Evolutionary conservation across 805 yeast genomes (phyloP).

Genomic region (Sugiyamaella mastotermitis): DNA sequence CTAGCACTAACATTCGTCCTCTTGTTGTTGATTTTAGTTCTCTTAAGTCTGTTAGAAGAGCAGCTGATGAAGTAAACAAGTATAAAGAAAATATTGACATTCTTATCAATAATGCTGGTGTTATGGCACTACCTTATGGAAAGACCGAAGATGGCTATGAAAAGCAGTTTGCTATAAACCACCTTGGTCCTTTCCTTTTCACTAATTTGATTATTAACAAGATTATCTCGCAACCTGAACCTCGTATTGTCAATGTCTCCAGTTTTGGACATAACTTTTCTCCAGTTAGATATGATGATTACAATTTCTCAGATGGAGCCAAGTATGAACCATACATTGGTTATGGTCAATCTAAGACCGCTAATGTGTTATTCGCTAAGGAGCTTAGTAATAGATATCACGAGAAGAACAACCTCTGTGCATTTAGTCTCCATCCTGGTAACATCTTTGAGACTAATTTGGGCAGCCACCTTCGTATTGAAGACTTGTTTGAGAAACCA

Average conservation of each 20-base stretch:
- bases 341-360: constrained; percentile 16
- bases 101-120: constrained; percentile 73
- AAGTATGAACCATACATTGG: constrained; percentile 9
- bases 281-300: constrained; percentile 11
- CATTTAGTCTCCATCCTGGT: constrained; percentile 11
- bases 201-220: constrained; percentile 36
- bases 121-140: constrained; percentile 64
- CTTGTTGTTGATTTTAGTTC: constrained; percentile 17
- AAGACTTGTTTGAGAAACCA: too few species aligned
- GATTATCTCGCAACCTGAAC: constrained; percentile 1
- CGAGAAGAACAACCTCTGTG: constrained; percentile 3
- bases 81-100: constrained; percentile 40
- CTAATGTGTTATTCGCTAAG: constrained; percentile 10
- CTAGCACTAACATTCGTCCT: constrained; percentile 7
- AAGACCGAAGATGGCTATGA: constrained; percentile 67
- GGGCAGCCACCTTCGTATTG: constrained; percentile 5
- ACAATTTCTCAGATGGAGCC: constrained; percentile 5
- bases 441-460: constrained; percentile 9
- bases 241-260: constrained; percentile 8
- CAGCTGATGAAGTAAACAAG: constrained; percentile 14
- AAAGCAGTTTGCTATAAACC: constrained; percentile 73
- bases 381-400: constrained; percentile 7
- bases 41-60: constrained; percentile 11
- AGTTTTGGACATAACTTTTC: constrained; percentile 8
- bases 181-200: constrained; percentile 65